A percentile compares a stretch with the other conserved stretches of the same genome.
Evolutionary conservation across 768 basidiomycete species (phyloP).

Genomic region (Mycena olivaceomarginata): DNA sequence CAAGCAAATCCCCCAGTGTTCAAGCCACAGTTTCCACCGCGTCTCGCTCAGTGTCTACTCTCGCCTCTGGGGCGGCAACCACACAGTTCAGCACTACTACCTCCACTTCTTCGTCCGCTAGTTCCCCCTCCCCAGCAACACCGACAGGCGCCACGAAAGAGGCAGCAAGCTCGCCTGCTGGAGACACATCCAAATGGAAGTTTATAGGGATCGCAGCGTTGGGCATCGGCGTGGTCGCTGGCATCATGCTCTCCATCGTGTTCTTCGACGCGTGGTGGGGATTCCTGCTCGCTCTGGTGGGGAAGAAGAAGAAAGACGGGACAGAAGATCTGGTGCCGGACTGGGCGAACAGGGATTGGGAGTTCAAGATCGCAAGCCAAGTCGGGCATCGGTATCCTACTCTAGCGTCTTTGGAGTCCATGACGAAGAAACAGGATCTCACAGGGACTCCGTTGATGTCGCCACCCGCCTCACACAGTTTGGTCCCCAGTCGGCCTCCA

Average conservation of each 20-base stretch:
- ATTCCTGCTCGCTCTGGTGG: conserved; percentile 71
- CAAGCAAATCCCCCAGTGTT: conserved; percentile 13
- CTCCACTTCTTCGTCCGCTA: conserved; percentile 23
- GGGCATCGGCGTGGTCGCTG: conserved; percentile 75
- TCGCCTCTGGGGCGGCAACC: conserved; percentile 1
- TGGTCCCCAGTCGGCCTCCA: conserved; percentile 41
- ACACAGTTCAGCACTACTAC: conserved; percentile 23
- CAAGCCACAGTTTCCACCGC: conserved; percentile 23
- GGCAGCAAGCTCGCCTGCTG: conserved; percentile 57
- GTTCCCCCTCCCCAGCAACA: conserved; percentile 33
- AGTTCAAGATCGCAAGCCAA: conserved; percentile 67
- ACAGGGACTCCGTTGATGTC: conserved; percentile 27
- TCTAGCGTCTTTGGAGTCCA: conserved; percentile 60
- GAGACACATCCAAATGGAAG: conserved; percentile 77
- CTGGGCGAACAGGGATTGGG: conserved; percentile 78
- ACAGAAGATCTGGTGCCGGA: conserved; percentile 79
- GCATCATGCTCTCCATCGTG: conserved; percentile 72
- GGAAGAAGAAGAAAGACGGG: conserved; percentile 60
- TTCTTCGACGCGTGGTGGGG: conserved; percentile 86
- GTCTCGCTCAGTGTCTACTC: conserved; percentile 30
- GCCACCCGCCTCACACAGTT: conserved; percentile 35
- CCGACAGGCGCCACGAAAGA: conserved; percentile 35
- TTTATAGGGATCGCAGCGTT: conserved; percentile 82
- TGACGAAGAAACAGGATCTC: conserved; percentile 51
- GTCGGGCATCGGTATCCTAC: conserved; percentile 70